Evolutionary conservation across 345 rosid genomes (phyloP).

Genomic region (Excoecaria cochinchinensis): DNA sequence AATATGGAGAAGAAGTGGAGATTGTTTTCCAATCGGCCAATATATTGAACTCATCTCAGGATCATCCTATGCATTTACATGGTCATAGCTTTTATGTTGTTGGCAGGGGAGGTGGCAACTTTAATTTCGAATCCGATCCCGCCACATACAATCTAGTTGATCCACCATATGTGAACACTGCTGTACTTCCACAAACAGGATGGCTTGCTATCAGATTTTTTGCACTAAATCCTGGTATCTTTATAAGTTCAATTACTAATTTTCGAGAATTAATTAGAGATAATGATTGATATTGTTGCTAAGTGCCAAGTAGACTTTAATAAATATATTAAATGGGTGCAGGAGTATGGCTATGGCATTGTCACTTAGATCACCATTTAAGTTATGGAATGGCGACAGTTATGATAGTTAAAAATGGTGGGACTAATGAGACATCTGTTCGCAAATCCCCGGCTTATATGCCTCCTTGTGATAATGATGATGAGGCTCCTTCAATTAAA

Average conservation of each 20-base stretch:
- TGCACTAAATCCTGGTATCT: constrained; percentile 23
- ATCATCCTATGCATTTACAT: constrained; percentile 50
- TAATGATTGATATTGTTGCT: too few relatives aligned
- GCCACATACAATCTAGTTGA: constrained; percentile 26
- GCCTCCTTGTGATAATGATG: constrained; percentile 21
- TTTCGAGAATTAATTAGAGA: not conserved
- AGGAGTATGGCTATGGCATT: constrained; percentile 14
- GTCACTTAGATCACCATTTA: constrained; percentile 28
- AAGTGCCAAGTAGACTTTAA: too few relatives aligned
- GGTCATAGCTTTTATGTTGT: constrained; percentile 45
- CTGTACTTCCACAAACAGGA: constrained; percentile 5
- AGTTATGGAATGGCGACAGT: constrained; percentile 35
- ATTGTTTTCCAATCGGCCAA: constrained; percentile 44
- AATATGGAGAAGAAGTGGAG: constrained; percentile 42
- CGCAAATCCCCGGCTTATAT: constrained; percentile 18
- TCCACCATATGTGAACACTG: constrained; percentile 19
- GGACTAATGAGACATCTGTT: constrained; percentile 23
- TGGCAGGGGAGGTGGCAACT: constrained; percentile 38
- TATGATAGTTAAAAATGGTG: constrained; percentile 31
- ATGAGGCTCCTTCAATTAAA: not conserved
- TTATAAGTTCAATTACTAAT: not conserved
- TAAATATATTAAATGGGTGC: not conserved
- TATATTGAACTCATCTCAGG: constrained; percentile 13
- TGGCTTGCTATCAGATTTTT: constrained; percentile 20
- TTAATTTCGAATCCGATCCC: constrained; percentile 25